phyloP scores from a whole-genome alignment of 495 filamentous ascomycete genomes.

The Platismatia glauca region DNA sequence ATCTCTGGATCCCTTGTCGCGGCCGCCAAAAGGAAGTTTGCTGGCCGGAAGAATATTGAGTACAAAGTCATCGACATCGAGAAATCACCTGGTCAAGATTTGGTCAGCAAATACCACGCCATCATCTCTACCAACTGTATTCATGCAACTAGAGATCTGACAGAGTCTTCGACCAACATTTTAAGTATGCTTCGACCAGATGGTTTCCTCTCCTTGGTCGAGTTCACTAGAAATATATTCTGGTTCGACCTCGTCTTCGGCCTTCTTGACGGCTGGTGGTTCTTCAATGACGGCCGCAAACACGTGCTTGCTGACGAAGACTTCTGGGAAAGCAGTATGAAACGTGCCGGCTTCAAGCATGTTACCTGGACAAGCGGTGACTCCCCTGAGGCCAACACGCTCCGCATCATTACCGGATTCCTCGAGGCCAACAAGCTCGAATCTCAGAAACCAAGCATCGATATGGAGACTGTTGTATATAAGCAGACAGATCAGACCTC shows the following conservation, averaged over 20 bases:
- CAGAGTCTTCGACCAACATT: slow-evolving; percentile 11
- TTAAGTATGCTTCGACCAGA: slow-evolving; percentile 31
- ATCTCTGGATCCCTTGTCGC: slow-evolving; percentile 36
- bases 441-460: slow-evolving; percentile 13
- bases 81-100: slow-evolving; percentile 25
- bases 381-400: slow-evolving; percentile 22
- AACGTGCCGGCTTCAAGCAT: slow-evolving; percentile 27
- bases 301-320: slow-evolving; percentile 28
- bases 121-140: slow-evolving; percentile 41
- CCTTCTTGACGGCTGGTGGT: slow-evolving; percentile 44
- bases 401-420: slow-evolving; percentile 28
- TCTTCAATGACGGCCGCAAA: slow-evolving; percentile 36
- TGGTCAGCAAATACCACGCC: slow-evolving; percentile 28
- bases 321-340: slow-evolving; percentile 31
- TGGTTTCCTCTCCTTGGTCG: slow-evolving; percentile 38
- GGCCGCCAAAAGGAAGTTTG: slow-evolving; percentile 27
- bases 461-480: slow-evolving; percentile 29
- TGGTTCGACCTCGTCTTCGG: slow-evolving; percentile 43
- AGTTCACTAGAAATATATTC: slow-evolving; percentile 34
- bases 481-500: slow-evolving; percentile 24
- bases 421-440: slow-evolving; percentile 29
- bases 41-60: slow-evolving; percentile 28
- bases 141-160: slow-evolving; percentile 37
- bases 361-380: slow-evolving; percentile 33
- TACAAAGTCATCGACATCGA: slow-evolving; percentile 38